Percentiles rank a stretch among this genome's conserved stretches.
Conservation (phyloP, 2,329 filamentous ascomycete species). For the Diaporthe sp. region DNA sequence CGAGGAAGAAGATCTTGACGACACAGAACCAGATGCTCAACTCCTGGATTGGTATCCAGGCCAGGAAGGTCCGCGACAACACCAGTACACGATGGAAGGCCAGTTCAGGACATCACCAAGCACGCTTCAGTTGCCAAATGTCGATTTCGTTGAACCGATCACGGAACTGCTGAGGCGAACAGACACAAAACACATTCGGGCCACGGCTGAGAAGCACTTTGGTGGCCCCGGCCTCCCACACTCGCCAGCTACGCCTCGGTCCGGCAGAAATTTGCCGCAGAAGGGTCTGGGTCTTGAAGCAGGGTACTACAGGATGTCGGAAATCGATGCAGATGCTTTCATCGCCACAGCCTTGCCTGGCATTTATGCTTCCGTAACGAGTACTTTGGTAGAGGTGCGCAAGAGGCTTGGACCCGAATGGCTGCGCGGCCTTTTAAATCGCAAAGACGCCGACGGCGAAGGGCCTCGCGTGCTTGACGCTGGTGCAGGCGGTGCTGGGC, state of each 20-base stretch:
- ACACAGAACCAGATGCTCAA: conserved; percentile 48
- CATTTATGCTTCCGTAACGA: conserved; percentile 76
- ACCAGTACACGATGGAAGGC: conserved; percentile 81
- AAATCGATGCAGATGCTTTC: conserved; percentile 82
- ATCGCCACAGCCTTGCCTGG: conserved; percentile 78
- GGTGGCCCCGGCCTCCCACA: conserved; percentile 82
- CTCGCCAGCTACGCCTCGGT: conserved; percentile 78
- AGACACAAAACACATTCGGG: conserved; percentile 79
- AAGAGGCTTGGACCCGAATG: conserved; percentile 79
- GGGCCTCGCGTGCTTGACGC: conserved; percentile 78
- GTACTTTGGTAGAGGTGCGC: conserved; percentile 78
- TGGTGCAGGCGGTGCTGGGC: conserved; percentile 78
- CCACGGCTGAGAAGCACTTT: conserved; percentile 79
- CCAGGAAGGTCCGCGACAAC: conserved; percentile 65
- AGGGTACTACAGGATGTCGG: conserved; percentile 74
- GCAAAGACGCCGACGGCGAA: conserved; percentile 60
- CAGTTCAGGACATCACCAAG: conserved; percentile 79
- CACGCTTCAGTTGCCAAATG: conserved; percentile 80
- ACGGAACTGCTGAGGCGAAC: conserved; percentile 74
- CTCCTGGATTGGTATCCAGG: conserved; percentile 42
- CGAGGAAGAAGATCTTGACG: conserved; percentile 50
- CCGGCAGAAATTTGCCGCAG: conserved; percentile 70
- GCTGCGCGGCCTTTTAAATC: conserved; percentile 73
- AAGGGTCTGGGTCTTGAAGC: conserved; percentile 74
- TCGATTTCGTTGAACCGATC: conserved; percentile 78